phyloP scores from a whole-genome alignment of 1,139 yeast species.

The Meyerozyma guilliermondii region DNA sequence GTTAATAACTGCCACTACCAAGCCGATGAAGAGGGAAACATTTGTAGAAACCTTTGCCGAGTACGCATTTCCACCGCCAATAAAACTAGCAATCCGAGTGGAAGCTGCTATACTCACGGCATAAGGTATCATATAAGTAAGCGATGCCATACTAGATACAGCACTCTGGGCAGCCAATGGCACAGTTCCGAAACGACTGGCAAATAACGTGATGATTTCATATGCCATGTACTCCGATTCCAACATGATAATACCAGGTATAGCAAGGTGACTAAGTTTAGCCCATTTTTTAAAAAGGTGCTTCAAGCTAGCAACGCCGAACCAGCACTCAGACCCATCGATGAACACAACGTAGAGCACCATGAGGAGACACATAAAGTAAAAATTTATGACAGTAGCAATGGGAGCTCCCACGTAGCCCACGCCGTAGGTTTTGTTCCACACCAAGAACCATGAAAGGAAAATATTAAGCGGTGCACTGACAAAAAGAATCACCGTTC shows the following conservation, averaged over 20 bases:
- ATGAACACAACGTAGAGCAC: constrained; percentile 50
- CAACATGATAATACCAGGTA: constrained; percentile 71
- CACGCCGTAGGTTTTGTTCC: constrained; percentile 57
- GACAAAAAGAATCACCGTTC: constrained; percentile 68
- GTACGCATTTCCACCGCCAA: constrained; percentile 69
- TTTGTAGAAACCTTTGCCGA: constrained; percentile 61
- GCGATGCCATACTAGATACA: constrained; percentile 72
- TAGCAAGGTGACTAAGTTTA: constrained; percentile 52
- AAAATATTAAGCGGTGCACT: constrained; percentile 77
- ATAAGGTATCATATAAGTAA: constrained; percentile 83
- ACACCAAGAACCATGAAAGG: constrained; percentile 72
- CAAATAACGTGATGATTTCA: constrained; percentile 65
- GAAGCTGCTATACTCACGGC: constrained; percentile 85
- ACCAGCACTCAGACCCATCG: constrained; percentile 74
- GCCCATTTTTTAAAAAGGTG: constrained; percentile 59
- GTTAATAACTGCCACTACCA: constrained; percentile 53
- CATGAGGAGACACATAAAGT: constrained; percentile 58
- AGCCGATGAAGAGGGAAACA: constrained; percentile 58
- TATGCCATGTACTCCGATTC: constrained; percentile 73
- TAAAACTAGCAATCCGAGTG: constrained; percentile 81
- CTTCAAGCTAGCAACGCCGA: constrained; percentile 41
- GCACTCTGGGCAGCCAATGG: constrained; percentile 89
- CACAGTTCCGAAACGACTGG: constrained; percentile 76
- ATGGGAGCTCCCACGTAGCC: constrained; percentile 74
- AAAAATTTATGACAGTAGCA: constrained; percentile 65